phyloP scores from a whole-genome alignment of 805 yeast species.

The Priceomyces haplophilus region DNA sequence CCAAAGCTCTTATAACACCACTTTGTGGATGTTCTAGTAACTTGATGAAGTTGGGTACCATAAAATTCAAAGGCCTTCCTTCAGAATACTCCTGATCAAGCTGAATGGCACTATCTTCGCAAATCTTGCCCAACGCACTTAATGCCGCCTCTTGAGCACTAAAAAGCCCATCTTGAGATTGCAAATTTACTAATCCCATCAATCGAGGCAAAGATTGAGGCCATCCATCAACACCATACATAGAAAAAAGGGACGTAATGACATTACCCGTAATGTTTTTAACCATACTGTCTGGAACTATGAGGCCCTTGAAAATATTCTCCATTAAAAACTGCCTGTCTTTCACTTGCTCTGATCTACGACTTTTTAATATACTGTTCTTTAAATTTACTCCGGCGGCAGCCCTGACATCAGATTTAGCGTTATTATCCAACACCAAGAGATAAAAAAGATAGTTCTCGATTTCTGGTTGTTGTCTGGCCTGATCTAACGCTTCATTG shows the following conservation, averaged over 20 bases:
- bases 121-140: conserved; percentile 77
- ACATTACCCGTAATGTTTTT: conserved; percentile 90
- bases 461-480: conserved; percentile 69
- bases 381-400: conserved; percentile 86
- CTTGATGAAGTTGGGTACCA: conserved; percentile 64
- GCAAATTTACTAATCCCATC: conserved; percentile 51
- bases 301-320: conserved; percentile 53
- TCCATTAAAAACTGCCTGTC: conserved; percentile 36
- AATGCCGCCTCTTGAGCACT: conserved; percentile 68
- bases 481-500: conserved; percentile 67
- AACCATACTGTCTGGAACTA: conserved; percentile 56
- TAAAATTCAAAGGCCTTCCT: conserved; percentile 60
- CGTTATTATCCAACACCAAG: conserved; percentile 48
- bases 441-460: conserved; percentile 76
- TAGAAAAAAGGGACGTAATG: conserved; percentile 72
- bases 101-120: conserved; percentile 76
- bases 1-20: conserved; percentile 54
- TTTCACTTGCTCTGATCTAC: conserved; percentile 18
- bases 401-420: conserved; percentile 64
- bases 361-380: conserved; percentile 56
- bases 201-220: conserved; percentile 69
- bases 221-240: conserved; percentile 70
- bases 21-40: conserved; percentile 39
- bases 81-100: conserved; percentile 67
- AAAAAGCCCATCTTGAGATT: conserved; percentile 9